These are phyloP conservation scores for Verticillium isaacii DNA, from an alignment of 2,329 filamentous ascomycete genomes.

Conservation along the genomic window DNA sequence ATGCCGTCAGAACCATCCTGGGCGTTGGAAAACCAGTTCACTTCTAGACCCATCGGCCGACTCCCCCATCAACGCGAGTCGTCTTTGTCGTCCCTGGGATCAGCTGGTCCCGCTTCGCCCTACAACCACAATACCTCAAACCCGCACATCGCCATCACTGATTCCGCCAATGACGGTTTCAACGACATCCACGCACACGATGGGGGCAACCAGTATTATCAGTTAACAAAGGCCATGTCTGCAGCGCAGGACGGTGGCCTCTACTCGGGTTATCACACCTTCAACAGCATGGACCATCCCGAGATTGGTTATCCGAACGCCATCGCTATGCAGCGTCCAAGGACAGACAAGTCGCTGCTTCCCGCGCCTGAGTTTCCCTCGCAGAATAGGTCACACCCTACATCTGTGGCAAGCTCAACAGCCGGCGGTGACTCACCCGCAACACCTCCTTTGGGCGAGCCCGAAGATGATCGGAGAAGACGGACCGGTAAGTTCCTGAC, in stretches of 20 bases:
- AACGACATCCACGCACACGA: slow-evolving; percentile 36
- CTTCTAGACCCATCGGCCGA: slow-evolving; percentile 29
- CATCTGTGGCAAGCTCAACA: slow-evolving; percentile 53
- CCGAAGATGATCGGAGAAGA: slow-evolving; percentile 43
- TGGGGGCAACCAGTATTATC: slow-evolving; percentile 34
- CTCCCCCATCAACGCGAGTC: slow-evolving; percentile 54
- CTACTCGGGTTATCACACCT: slow-evolving; percentile 37
- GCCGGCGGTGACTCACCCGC: slow-evolving; percentile 54
- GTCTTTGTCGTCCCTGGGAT: slow-evolving; percentile 56
- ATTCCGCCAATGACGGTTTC: slow-evolving; percentile 41
- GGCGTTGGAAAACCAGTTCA: slow-evolving; percentile 26
- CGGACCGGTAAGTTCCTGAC: slow-evolving; percentile 17
- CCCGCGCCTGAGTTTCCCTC: slow-evolving; percentile 40
- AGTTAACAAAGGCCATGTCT: slow-evolving; percentile 40
- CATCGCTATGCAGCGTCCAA: slow-evolving; percentile 32
- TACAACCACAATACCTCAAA: slow-evolving; percentile 51
- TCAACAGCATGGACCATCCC: slow-evolving; percentile 27
- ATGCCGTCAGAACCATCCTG: slow-evolving; percentile 41
- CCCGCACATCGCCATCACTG: slow-evolving; percentile 52
- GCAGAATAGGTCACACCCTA: slow-evolving; percentile 41
- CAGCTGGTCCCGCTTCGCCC: slow-evolving; percentile 55
- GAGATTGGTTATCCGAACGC: slow-evolving; percentile 36
- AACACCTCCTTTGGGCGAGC: slow-evolving; percentile 47
- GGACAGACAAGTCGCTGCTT: slow-evolving; percentile 33
- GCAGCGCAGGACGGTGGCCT: slow-evolving; percentile 20